Evolutionary conservation across 768 basidiomycete genomes (phyloP), one percentile per base, ranked within the genome.

Genomic region (Dioszegia aurantiaca): DNA sequence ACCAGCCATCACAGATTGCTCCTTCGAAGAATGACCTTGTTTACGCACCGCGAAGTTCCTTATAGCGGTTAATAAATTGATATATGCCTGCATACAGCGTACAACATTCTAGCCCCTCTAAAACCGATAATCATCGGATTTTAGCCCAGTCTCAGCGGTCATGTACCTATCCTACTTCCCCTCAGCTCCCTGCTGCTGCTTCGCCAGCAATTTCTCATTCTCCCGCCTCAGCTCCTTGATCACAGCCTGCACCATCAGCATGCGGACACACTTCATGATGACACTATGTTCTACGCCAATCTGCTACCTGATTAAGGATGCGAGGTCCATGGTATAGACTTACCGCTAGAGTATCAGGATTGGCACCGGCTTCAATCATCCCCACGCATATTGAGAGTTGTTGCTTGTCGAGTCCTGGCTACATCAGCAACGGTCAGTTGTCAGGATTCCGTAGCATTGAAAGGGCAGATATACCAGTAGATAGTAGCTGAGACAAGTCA

Each of bases 291-390:
- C n/a, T n/a, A n/a, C n/a, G n/a, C n/a, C n/a, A n/a, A n/a, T n/a
- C n/a, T n/a, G n/a, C n/a, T n/a, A n/a, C n/a, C n/a, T n/a, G n/a
- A n/a, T n/a, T n/a, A n/a, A 21, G 21, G 9, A n/a, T n/a, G 40
- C 19, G 9, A 42, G 21, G 40, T 16, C 9, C 17, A 42, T 33
- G 10, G 28, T 6, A 21, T 67, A 76, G 16, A 78, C 85, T 55
- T 73, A 93, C 91, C 66, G 90, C 91, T 44, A 94, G 80, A 0
- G 90, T 90, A 69, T 93, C 90, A 11, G 91, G 89, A 75, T 93
- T 94, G 45, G 88, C 88, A 17, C 91, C 91, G 60, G 84, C 86
- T 78, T 94, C 91, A 66, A 94, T 90, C 87, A 94, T 86, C 39
- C 86, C 83, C 23, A 94, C 85, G 74, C 91, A 94, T 24, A 88